Conservation (phyloP, 352 stramenopile species). For the Pythium plurisporium region DNA sequence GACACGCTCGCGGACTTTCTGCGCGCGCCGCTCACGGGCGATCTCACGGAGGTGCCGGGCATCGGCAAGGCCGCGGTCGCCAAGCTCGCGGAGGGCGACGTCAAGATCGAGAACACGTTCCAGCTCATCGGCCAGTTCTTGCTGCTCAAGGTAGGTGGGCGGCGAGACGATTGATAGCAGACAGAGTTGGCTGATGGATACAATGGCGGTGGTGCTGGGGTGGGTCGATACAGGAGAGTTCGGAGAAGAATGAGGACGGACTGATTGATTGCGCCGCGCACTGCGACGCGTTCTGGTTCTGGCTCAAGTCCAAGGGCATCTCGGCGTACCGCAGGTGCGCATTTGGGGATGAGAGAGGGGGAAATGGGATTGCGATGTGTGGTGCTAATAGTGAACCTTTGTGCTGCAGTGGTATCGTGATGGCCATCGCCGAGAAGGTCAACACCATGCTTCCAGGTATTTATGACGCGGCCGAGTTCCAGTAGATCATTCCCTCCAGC, state of each 20-base stretch:
- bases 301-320: constrained; percentile 94
- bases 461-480: constrained; percentile 94
- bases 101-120: constrained; percentile 96
- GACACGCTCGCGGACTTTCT: constrained; percentile 93
- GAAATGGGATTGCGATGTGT: neutral
- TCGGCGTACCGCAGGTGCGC: constrained; percentile 86
- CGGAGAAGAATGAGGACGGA: constrained; percentile 84
- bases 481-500: constrained; percentile 46
- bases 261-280: constrained; percentile 92
- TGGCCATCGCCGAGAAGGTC: constrained; percentile 96
- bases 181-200: no score
- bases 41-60: constrained; percentile 93
- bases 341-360: neutral
- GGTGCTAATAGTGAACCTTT: neutral
- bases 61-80: constrained; percentile 90
- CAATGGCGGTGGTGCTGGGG: no score
- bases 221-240: constrained; percentile 47
- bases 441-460: constrained; percentile 96
- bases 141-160: constrained; percentile 63
- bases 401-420: constrained; percentile 90
- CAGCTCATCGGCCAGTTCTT: constrained; percentile 96
- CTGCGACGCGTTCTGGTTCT: constrained; percentile 97
- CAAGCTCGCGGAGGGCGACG: constrained; percentile 81
- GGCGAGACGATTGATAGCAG: constrained; percentile 37
- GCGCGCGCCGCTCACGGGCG: constrained; percentile 85